These are phyloP conservation scores for Starmerella asiatica DNA, from an alignment of 805 yeast genomes.

Conservation along the genomic window DNA sequence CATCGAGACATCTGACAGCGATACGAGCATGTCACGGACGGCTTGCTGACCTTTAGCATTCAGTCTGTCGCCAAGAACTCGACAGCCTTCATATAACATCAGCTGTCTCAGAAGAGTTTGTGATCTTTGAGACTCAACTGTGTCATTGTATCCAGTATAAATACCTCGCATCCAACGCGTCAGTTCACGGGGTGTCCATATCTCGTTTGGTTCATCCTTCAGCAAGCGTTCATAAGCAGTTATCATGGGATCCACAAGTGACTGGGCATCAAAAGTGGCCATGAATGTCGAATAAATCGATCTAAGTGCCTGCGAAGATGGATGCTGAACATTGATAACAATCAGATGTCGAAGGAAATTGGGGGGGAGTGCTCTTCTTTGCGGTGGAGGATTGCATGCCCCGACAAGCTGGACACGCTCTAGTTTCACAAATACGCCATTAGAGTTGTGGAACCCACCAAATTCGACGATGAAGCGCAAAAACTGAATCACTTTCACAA, in stretches of 20 bases:
- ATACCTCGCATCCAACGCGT: constrained; percentile 82
- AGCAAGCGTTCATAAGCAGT: constrained; percentile 40
- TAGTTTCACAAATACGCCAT: constrained; percentile 49
- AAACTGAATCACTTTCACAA: constrained; percentile 58
- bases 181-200: constrained; percentile 79
- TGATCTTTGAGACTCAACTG: constrained; percentile 6
- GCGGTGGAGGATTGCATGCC: constrained; percentile 85
- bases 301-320: constrained; percentile 44
- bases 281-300: constrained; percentile 56
- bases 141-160: constrained; percentile 30
- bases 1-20: not conserved
- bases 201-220: constrained; percentile 41
- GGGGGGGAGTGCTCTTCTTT: constrained; percentile 41
- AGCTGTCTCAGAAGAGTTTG: constrained; percentile 35
- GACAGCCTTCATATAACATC: constrained; percentile 69
- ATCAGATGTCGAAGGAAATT: constrained; percentile 57
- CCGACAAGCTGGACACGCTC: constrained; percentile 72
- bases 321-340: constrained; percentile 65
- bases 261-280: constrained; percentile 35
- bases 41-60: constrained; percentile 2
- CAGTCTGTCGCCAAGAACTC: constrained; percentile 67
- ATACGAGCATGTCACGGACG: not conserved
- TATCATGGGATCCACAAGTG: constrained; percentile 54
- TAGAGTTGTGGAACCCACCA: constrained; percentile 58
- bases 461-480: constrained; percentile 62